Evolutionary conservation across 768 basidiomycete species (phyloP).

Genomic region (Chalciporus pseudorubinellus): DNA sequence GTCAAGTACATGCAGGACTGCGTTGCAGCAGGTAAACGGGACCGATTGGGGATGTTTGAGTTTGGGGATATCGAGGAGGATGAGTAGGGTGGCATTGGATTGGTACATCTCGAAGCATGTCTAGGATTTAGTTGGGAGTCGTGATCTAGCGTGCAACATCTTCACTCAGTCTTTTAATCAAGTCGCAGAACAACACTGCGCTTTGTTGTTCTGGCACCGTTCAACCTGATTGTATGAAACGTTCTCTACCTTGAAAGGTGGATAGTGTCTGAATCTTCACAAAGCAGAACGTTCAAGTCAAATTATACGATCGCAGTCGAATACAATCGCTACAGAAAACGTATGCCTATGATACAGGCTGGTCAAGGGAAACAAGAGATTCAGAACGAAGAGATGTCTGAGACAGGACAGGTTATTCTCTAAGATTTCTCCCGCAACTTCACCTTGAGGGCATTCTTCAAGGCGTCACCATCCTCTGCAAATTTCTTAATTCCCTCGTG

Average conservation of each 20-base stretch:
- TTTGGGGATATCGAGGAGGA: slow-evolving; percentile 91
- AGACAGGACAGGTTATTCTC: too few relatives aligned
- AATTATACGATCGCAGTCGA: too few relatives aligned
- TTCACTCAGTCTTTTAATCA: slow-evolving; percentile 1
- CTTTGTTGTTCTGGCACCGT: not conserved
- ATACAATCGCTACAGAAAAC: not conserved
- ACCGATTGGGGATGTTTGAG: slow-evolving; percentile 83
- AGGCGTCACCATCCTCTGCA: slow-evolving; percentile 83
- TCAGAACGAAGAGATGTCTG: too few relatives aligned
- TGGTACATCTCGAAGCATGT: slow-evolving; percentile 15
- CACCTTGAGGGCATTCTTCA: slow-evolving; percentile 77
- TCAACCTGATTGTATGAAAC: not conserved
- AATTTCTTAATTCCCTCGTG: slow-evolving; percentile 98
- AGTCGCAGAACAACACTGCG: not conserved
- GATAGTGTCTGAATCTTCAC: too few relatives aligned
- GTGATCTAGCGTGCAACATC: slow-evolving; percentile 14
- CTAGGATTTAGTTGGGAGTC: not conserved
- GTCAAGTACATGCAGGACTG: slow-evolving; percentile 63
- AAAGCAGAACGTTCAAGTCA: too few relatives aligned
- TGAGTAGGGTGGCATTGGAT: slow-evolving; percentile 37
- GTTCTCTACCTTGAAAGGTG: too few relatives aligned
- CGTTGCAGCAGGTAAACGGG: slow-evolving; percentile 63
- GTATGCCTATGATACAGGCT: too few relatives aligned
- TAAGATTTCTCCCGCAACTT: slow-evolving; percentile 40
- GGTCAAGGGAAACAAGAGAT: too few relatives aligned